Conservation (phyloP, 257 asterid species). For the Galeopsis tetrahit region DNA sequence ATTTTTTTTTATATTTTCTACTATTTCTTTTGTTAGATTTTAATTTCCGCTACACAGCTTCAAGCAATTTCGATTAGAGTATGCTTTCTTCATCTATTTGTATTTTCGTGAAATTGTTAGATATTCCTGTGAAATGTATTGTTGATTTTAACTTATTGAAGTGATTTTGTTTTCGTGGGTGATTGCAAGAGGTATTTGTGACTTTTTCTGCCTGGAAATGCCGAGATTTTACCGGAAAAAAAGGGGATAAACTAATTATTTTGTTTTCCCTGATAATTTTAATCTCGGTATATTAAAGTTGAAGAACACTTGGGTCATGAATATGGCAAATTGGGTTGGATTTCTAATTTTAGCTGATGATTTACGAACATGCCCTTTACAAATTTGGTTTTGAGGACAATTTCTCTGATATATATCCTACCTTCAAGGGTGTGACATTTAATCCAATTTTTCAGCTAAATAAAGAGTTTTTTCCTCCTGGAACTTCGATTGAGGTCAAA, state of each 20-base stretch:
- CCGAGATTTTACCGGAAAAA: background rate
- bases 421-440: background rate
- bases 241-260: background rate
- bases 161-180: background rate
- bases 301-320: background rate
- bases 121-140: background rate
- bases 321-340: no score
- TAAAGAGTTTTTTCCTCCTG: background rate
- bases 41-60: background rate
- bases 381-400: background rate
- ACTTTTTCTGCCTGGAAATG: background rate
- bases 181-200: background rate
- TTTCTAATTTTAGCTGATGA: no score
- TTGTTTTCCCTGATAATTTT: background rate
- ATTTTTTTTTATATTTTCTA: background rate
- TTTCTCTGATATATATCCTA: no score
- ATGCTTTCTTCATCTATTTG: background rate
- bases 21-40: background rate
- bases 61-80: background rate
- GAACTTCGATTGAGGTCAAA: background rate
- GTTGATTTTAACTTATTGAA: background rate
- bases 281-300: background rate
- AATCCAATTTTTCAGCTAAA: background rate
- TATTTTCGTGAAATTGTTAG: conserved; percentile 15
- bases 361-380: background rate